Evolutionary conservation across 2,329 filamentous ascomycete species (phyloP), one percentile per base, ranked within the genome.

Genomic region (Cylindrodendrum hubeiense): DNA sequence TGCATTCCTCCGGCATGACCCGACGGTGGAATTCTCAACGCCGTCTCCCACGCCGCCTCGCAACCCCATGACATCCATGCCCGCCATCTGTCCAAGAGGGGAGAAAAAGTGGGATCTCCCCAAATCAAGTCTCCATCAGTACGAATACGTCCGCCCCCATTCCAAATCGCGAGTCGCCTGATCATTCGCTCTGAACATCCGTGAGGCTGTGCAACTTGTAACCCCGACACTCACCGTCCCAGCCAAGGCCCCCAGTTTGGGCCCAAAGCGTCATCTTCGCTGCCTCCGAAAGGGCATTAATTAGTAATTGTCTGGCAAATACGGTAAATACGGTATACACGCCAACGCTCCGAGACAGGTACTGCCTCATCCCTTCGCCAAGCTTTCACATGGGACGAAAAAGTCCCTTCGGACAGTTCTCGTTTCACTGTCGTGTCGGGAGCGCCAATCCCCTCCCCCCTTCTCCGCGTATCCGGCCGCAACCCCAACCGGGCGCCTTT

Each of bases 351-450:
- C 49, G 41, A 46, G 33, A 59, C 54, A 26, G 12, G 24, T 24
- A 28, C 41, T 63, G 60, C 41, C 41, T 63, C 60, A 54, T 26
- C 19, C 22, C 49, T 43, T 46, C 47, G 37, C 46, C 26, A 47
- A 44, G 21, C 33, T 10, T 19, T 41, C 33, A 47, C 53, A 24
- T 24, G 43, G 30, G 22, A 37, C 51, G 47, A 50, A 50, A 50
- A 50, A 33, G 47, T 21, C 37, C 50, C 59, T 55, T 61, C 52
- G 30, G 59, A 56, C 50, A 33, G 28, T 30, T 39, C 56, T 55
- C 13, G 61, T 64, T 64, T 64, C 61, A 64, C 28, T 46, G 44
- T 54, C 28, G 60, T 63, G 39, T 58, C 60, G 47, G 60, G 47
- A 50, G 17, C 43, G 26, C 21, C 49, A 22, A n/a, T 28, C 10